phyloP scores from a whole-genome alignment of 2,329 filamentous ascomycete genomes.

The Cladosporium sp. region DNA sequence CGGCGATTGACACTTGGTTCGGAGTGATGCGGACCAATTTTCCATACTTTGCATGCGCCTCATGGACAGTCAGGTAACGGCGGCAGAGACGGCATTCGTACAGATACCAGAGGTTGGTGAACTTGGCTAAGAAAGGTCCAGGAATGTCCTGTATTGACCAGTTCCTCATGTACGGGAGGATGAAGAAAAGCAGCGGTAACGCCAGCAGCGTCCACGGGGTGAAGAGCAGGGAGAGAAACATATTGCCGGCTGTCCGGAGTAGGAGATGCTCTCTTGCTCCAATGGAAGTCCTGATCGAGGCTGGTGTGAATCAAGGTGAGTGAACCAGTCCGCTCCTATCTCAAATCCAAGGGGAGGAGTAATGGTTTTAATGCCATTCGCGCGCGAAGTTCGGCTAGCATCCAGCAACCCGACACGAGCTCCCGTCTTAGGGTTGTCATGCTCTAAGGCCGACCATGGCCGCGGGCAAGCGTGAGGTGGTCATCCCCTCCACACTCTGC shows the following conservation, averaged over 20 bases:
- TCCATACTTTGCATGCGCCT: slow-evolving; percentile 39
- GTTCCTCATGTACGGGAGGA: slow-evolving; percentile 59
- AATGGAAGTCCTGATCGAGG: background rate
- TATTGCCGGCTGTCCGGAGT: slow-evolving; percentile 25
- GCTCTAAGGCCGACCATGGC: background rate
- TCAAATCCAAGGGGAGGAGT: background rate
- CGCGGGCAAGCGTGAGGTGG: background rate
- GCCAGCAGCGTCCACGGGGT: slow-evolving; percentile 46
- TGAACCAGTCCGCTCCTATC: too few species aligned
- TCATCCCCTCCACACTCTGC: background rate
- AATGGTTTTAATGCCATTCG: slow-evolving; percentile 11
- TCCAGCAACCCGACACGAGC: background rate
- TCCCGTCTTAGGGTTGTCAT: background rate
- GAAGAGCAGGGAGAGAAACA: slow-evolving; percentile 39
- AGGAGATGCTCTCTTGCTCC: background rate
- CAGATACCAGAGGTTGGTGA: slow-evolving; percentile 79
- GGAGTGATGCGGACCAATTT: slow-evolving; percentile 37
- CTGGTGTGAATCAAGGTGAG: background rate
- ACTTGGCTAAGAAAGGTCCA: slow-evolving; percentile 60
- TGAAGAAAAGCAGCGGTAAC: slow-evolving; percentile 51
- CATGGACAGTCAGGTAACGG: slow-evolving; percentile 53
- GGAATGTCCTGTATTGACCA: slow-evolving; percentile 54
- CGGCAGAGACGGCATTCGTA: slow-evolving; percentile 57
- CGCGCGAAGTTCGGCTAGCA: slow-evolving; percentile 7
- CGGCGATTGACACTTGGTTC: slow-evolving; percentile 55